Percentiles rank a stretch among this genome's conserved stretches.
Conservation (phyloP, 768 basidiomycete genomes). For the Macrolepiota dolichaula region DNA sequence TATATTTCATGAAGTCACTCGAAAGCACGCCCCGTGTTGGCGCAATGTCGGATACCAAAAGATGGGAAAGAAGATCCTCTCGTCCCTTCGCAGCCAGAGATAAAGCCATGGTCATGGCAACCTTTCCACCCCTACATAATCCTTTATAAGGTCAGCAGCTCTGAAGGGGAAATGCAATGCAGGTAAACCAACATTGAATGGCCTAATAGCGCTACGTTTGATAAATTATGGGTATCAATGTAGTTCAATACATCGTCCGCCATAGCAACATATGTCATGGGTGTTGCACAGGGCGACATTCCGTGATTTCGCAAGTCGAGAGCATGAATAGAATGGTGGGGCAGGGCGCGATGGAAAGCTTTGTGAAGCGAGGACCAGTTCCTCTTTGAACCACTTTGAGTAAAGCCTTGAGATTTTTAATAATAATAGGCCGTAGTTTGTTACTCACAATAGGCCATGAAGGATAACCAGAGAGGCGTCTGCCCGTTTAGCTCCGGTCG, state of each 20-base stretch:
- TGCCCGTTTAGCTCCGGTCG: background rate
- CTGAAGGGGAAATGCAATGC: background rate
- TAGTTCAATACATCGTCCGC: constrained; percentile 75
- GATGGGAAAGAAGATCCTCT: constrained; percentile 39
- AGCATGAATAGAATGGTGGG: constrained; percentile 68
- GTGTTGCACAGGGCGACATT: constrained; percentile 66
- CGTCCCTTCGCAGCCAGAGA: constrained; percentile 34
- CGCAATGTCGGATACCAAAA: constrained; percentile 81
- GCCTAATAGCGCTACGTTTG: constrained; percentile 71
- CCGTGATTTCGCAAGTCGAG: constrained; percentile 93
- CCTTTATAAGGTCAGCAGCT: background rate
- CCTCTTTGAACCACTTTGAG: constrained; percentile 73
- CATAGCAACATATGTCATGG: constrained; percentile 79
- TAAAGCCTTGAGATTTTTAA: background rate
- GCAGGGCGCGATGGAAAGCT: constrained; percentile 57
- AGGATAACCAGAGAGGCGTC: constrained; percentile 52
- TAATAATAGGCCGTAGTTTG: background rate
- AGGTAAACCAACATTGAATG: constrained; percentile 76
- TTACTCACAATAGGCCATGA: constrained; percentile 61
- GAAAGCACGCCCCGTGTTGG: constrained; percentile 60
- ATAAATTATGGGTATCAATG: constrained; percentile 48
- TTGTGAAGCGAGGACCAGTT: constrained; percentile 87
- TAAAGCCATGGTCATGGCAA: constrained; percentile 69
- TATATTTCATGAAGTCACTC: constrained; percentile 62
- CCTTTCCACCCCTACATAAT: constrained; percentile 75